Percentiles rank a stretch among this genome's conserved stretches.
phyloP scores from a whole-genome alignment of 305 asterid genomes.

The Stenogyne calaminthoides region DNA sequence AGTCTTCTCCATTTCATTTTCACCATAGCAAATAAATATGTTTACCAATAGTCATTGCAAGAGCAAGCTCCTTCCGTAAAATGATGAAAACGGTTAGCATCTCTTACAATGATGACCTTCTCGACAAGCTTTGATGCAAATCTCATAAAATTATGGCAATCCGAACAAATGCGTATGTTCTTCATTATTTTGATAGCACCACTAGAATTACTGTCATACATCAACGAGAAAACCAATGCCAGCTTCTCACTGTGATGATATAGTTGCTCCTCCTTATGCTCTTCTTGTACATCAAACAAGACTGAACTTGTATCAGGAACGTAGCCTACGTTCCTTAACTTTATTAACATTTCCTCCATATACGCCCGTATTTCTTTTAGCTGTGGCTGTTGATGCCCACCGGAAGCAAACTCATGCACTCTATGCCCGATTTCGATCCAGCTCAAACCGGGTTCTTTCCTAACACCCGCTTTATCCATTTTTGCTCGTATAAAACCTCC shows the following conservation, averaged over 20 bases:
- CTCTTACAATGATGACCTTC: constrained; percentile 64
- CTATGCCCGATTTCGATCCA: constrained; percentile 64
- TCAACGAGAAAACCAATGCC: constrained; percentile 65
- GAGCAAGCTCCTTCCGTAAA: constrained; percentile 65
- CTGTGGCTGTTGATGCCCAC: constrained; percentile 58
- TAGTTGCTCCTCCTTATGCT: constrained; percentile 83
- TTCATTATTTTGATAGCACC: constrained; percentile 55
- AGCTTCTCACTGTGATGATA: constrained; percentile 80
- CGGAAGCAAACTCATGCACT: constrained; percentile 76
- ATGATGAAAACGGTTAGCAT: constrained; percentile 75
- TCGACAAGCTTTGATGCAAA: constrained; percentile 50
- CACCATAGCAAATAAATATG: not conserved
- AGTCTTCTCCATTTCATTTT: not conserved
- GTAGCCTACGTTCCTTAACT: constrained; percentile 60
- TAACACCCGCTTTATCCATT: constrained; percentile 58
- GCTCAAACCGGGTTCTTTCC: constrained; percentile 82
- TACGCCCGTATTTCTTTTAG: constrained; percentile 50
- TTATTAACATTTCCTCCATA: constrained; percentile 45
- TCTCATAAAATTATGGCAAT: constrained; percentile 76
- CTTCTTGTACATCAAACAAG: constrained; percentile 74
- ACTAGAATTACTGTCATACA: constrained; percentile 35
- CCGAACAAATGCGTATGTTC: constrained; percentile 72
- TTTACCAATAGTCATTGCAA: constrained; percentile 75
- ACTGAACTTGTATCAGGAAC: constrained; percentile 59
- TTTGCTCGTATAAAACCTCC: constrained; percentile 57